Evolutionary conservation across 108 stramenopile genomes (phyloP).

Genomic region (Conticribra guillardii): DNA sequence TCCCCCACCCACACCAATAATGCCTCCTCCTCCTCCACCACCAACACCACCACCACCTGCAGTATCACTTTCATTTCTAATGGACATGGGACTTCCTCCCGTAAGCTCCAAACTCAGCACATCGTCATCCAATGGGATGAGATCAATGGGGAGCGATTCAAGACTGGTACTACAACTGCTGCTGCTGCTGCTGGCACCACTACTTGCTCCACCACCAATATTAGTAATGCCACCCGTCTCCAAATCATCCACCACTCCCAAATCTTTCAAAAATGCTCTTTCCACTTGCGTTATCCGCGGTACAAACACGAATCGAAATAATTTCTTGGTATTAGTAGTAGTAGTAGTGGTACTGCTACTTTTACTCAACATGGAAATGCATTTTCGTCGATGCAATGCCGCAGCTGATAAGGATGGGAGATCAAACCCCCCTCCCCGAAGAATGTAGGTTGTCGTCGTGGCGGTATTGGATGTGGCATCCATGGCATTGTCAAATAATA

Average conservation of each 20-base stretch:
- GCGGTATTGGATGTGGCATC: no score
- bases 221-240: not conserved
- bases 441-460: conserved; percentile 34
- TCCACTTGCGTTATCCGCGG: conserved; percentile 48
- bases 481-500: no score
- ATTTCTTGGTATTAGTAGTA: conserved; percentile 1
- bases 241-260: conserved; percentile 34
- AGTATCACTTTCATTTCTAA: not conserved
- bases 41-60: conserved; percentile 5
- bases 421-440: conserved; percentile 48
- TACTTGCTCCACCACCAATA: not conserved
- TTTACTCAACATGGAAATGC: not conserved
- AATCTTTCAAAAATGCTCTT: conserved; percentile 25
- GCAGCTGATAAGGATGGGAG: conserved; percentile 28
- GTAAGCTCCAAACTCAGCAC: conserved; percentile 48
- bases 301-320: conserved; percentile 47
- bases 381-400: conserved; percentile 19
- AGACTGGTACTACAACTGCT: conserved; percentile 20
- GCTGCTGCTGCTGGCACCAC: no score
- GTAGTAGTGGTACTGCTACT: no score
- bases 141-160: conserved; percentile 45
- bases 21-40: not conserved
- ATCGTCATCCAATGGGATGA: conserved; percentile 52
- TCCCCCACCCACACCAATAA: not conserved
- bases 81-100: conserved; percentile 8